These are phyloP conservation scores for Eucalyptus regnans DNA, from an alignment of 345 rosid species.

Conservation along the genomic window DNA sequence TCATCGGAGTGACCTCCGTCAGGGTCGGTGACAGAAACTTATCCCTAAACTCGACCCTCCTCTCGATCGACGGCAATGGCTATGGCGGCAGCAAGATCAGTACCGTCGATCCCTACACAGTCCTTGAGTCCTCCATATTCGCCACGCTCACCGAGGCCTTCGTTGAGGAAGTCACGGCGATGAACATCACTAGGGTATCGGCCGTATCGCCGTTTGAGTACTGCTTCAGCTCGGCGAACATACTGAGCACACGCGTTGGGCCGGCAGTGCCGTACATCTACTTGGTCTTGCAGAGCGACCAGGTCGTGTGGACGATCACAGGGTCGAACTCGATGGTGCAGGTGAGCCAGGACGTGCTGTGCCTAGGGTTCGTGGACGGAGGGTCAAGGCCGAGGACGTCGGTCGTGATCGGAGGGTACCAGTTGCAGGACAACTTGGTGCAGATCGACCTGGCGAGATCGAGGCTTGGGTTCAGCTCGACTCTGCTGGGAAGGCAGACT, in stretches of 20 bases:
- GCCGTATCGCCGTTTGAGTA: conserved; percentile 41
- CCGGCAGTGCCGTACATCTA: conserved; percentile 37
- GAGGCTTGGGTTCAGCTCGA: conserved; percentile 52
- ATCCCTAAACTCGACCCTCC: conserved; percentile 21
- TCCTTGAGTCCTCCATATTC: conserved; percentile 42
- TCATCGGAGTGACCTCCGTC: conserved; percentile 47
- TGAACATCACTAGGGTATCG: conserved; percentile 32
- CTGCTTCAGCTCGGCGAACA: conserved; percentile 35
- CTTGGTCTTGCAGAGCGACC: conserved; percentile 30
- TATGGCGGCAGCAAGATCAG: conserved; percentile 68
- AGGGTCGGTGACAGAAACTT: conserved; percentile 16
- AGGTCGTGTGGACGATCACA: conserved; percentile 41
- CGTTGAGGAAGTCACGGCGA: conserved; percentile 12
- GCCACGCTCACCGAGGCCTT: conserved; percentile 32
- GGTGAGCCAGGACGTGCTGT: conserved; percentile 27
- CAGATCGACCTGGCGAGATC: conserved; percentile 52
- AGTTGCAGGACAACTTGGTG: conserved; percentile 39
- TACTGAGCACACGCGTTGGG: conserved; percentile 39
- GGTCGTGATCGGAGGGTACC: conserved; percentile 59
- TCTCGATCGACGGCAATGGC: conserved; percentile 28
- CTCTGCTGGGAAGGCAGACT: conserved; percentile 34
- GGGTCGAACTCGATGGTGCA: conserved; percentile 71
- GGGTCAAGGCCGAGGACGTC: conserved; percentile 51
- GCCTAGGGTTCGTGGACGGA: conserved; percentile 65
- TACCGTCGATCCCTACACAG: conserved; percentile 61